Conservation (phyloP, 805 yeast genomes). For the Candida ascalaphidarum region DNA sequence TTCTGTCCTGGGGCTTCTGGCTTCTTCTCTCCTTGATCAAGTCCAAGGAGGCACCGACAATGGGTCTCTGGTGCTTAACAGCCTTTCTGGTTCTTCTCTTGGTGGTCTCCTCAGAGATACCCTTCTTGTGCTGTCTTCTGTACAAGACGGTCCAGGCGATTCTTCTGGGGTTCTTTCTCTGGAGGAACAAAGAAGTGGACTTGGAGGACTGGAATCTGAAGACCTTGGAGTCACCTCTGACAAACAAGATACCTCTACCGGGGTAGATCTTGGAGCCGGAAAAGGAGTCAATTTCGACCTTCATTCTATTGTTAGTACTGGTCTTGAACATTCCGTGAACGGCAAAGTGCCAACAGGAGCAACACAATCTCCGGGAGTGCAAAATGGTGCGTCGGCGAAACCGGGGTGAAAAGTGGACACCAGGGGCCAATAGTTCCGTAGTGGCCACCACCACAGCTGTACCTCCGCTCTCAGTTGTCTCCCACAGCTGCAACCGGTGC, state of each 20-base stretch:
- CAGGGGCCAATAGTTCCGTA: no score
- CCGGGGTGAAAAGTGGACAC: background rate
- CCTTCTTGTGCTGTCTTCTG: conserved; percentile 99
- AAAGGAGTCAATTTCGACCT: conserved; percentile 99
- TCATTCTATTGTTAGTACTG: conserved; percentile 47
- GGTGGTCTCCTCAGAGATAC: conserved; percentile 96
- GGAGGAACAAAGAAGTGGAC: conserved; percentile 96
- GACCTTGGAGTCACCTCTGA: conserved; percentile 99
- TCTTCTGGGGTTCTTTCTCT: conserved; percentile 99
- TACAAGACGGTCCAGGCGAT: conserved; percentile 98
- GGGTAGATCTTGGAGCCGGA: conserved; percentile 99
- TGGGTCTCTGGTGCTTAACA: conserved; percentile 97
- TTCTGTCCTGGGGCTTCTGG: conserved; percentile 93
- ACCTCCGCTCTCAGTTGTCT: no score
- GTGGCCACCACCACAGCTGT: no score
- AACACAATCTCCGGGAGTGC: background rate
- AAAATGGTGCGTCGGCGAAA: no score
- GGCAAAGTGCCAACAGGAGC: background rate
- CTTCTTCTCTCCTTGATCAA: conserved; percentile 97
- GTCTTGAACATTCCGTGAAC: conserved; percentile 4
- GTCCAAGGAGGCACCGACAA: conserved; percentile 98
- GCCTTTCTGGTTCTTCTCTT: conserved; percentile 97
- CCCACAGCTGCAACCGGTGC: no score
- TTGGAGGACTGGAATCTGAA: conserved; percentile 99
- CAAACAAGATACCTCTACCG: conserved; percentile 99